These are phyloP conservation scores for Curvularia hawaiiensis DNA, from an alignment of 2,329 filamentous ascomycete genomes.

Conservation along the genomic window DNA sequence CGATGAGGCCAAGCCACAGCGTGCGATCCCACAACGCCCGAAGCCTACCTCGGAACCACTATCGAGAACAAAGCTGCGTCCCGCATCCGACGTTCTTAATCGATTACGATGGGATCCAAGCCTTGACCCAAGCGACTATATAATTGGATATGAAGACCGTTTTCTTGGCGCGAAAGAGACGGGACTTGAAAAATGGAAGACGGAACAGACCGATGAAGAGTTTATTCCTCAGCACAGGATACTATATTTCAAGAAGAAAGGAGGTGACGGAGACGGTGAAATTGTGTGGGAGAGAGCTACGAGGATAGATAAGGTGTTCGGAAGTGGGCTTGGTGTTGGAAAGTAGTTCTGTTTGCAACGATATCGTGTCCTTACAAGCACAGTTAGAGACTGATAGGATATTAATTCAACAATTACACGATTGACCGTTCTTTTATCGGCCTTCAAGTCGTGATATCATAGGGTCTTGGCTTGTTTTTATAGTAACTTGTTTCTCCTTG, in stretches of 20 bases:
- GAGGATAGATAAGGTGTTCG: constrained; percentile 55
- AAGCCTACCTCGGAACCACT: constrained; percentile 28
- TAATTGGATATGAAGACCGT: constrained; percentile 61
- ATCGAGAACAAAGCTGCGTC: constrained; percentile 39
- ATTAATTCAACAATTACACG: not conserved
- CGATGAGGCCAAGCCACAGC: constrained; percentile 9
- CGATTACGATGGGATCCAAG: constrained; percentile 57
- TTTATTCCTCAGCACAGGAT: constrained; percentile 63
- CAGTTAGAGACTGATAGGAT: not conserved
- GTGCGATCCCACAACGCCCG: constrained; percentile 25
- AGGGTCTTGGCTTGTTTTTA: not conserved
- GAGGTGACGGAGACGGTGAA: constrained; percentile 32
- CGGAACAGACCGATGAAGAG: constrained; percentile 60
- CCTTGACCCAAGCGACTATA: constrained; percentile 52
- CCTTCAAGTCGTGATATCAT: not conserved
- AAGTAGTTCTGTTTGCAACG: not conserved
- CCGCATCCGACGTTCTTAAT: constrained; percentile 53
- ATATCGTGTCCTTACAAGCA: not conserved
- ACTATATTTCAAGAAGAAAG: constrained; percentile 54
- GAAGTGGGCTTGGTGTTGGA: constrained; percentile 44
- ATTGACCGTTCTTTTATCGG: not conserved
- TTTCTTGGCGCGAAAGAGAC: constrained; percentile 58
- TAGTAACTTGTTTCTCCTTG: not conserved
- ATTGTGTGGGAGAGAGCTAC: constrained; percentile 58
- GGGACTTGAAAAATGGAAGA: constrained; percentile 57